These are phyloP conservation scores for Chlorella sorokiniana DNA, from an alignment of 139 green algal genomes.

Conservation along the genomic window DNA sequence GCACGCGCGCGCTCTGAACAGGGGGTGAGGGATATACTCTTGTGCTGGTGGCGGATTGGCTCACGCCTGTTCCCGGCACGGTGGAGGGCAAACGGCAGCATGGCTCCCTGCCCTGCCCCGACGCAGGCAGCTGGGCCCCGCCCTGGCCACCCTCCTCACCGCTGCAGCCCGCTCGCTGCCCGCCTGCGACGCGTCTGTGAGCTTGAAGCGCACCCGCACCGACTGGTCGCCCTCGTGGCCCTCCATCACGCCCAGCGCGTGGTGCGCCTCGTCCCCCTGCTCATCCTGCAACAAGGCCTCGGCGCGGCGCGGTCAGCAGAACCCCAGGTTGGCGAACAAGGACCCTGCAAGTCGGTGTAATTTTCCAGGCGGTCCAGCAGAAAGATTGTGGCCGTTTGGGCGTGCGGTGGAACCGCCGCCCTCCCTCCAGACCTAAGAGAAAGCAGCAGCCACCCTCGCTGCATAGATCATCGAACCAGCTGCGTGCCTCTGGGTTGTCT, in stretches of 20 bases:
- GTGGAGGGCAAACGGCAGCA: neutral
- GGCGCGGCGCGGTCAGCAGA: too few species aligned
- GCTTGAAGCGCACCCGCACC: constrained; percentile 63
- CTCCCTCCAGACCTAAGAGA: neutral
- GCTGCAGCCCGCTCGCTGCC: constrained; percentile 46
- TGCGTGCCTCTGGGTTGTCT: constrained; percentile 73
- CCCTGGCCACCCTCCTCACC: constrained; percentile 21
- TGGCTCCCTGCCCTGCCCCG: neutral
- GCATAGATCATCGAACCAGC: neutral
- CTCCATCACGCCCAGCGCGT: constrained; percentile 72
- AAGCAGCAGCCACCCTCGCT: neutral
- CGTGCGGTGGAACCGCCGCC: neutral
- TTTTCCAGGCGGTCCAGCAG: neutral
- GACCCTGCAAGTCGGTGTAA: too few species aligned
- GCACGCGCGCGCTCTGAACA: constrained; percentile 58
- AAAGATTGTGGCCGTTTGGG: neutral
- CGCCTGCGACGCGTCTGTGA: constrained; percentile 59
- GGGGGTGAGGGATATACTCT: neutral
- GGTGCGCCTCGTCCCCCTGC: constrained; percentile 35
- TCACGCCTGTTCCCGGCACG: too few species aligned
- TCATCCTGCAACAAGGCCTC: constrained; percentile 25
- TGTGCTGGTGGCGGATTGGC: too few species aligned
- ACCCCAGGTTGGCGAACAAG: too few species aligned
- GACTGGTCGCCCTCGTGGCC: constrained; percentile 64
- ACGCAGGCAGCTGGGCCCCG: neutral